Base-by-base conservation (phyloP, 306 rosid genomes). In the Cucurbita maxima region DNA sequence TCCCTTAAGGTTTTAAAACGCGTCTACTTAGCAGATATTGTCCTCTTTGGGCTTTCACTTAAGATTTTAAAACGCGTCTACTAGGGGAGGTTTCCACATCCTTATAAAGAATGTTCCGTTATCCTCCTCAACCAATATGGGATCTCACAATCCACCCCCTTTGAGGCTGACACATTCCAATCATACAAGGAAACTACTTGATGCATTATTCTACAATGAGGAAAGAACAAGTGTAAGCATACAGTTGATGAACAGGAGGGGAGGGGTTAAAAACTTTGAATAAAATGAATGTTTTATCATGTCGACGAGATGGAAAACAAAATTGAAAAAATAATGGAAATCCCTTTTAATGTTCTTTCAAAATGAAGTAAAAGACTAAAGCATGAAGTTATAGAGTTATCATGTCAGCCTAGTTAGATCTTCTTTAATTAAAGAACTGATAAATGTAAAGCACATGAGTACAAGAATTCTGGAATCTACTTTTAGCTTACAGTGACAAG, bases 381-480 rank as follows among this genome's bases (percentile, higher is more conserved):
- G 43, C 59, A 58, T 52, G 76, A 75, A 76, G 60, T 55, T 73
- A 55, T 72, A 61, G 84, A 75, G 75, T 68, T 64, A 66, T 71
- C 76, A 64, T 79, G 72, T 76, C 84, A 75, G 68, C 38, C 81
- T 74, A 79, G 15, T 56, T 62, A 75, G 82, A 79, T 64, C 77
- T 81, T 62, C 83, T 88, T 86, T 78, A 81, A 58, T 59, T 25
- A 82, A 82, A 84, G 87, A 84, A 76, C 81, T 77, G 78, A 67
- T 81, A 52, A 83, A 74, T 72, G 78, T 16, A 81, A 84, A 81
- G 92, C 79, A 74, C 75, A 79, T 76, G 75, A 40, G 82, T 72
- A 59, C 77, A 84, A 81, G 87, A 79, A 82, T 83, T 77, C 78
- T 75, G 75, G 93, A 93, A 88, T 93, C 96, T 86, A 75, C 80